Percentiles rank a stretch among this genome's conserved stretches.
Conservation (phyloP, 805 yeast genomes). For the Clavispora asparagi region DNA sequence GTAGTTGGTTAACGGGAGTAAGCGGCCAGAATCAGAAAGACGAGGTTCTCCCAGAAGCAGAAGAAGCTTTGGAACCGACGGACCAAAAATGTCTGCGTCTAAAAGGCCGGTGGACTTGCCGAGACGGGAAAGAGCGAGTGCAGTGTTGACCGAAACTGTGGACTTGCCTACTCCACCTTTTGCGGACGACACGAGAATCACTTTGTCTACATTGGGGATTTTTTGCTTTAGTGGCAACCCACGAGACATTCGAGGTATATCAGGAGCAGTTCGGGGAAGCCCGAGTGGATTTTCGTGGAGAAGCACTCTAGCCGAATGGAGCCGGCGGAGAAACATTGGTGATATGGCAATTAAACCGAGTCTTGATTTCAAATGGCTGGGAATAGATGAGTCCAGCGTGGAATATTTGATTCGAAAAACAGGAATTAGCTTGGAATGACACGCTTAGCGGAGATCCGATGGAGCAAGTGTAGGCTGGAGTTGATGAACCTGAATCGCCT, state of each 20-base stretch:
- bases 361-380: no score
- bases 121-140: conserved; percentile 49
- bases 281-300: conserved; percentile 38
- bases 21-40: conserved; percentile 44
- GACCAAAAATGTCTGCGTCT: conserved; percentile 83
- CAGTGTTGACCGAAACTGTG: conserved; percentile 66
- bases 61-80: conserved; percentile 71
- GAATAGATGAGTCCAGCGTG: no score
- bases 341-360: not conserved
- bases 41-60: conserved; percentile 69
- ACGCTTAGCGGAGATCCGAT: no score
- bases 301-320: not conserved
- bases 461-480: no score
- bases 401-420: no score
- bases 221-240: conserved; percentile 52
- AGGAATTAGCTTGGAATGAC: no score
- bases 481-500: not conserved
- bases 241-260: conserved; percentile 33
- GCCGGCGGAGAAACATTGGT: not conserved
- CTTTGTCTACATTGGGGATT: conserved; percentile 56
- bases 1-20: conserved; percentile 64
- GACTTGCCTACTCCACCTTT: conserved; percentile 84
- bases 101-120: conserved; percentile 63
- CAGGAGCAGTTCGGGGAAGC: conserved; percentile 22
- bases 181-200: conserved; percentile 67